Percentiles rank a stretch among this genome's conserved stretches.
These are phyloP conservation scores for Rhinocladiella similis DNA, from an alignment of 2,329 filamentous ascomycete species.

Conservation along the genomic window DNA sequence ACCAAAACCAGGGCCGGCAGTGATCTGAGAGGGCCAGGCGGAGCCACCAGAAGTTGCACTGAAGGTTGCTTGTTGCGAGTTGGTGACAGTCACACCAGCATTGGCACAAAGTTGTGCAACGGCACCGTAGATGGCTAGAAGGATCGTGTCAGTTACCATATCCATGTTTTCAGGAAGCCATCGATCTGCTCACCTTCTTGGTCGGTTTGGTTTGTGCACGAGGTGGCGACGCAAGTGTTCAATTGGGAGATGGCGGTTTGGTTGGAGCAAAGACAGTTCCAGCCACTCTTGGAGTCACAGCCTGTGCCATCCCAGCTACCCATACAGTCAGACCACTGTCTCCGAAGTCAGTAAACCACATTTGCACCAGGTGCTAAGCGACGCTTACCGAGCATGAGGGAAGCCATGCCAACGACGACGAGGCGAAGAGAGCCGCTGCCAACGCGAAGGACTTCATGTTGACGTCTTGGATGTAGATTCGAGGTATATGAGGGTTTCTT, in stretches of 20 bases:
- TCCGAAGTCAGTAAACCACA: conserved; percentile 2
- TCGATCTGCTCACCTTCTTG: conserved; percentile 25
- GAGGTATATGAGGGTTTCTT: not conserved
- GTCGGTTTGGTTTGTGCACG: conserved; percentile 30
- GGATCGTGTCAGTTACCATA: conserved; percentile 4
- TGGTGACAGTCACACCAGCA: conserved; percentile 26
- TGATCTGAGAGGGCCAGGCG: conserved; percentile 26
- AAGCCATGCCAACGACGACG: conserved; percentile 25
- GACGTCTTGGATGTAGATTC: not conserved
- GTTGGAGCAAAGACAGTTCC: conserved; percentile 31
- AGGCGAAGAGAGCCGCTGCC: conserved; percentile 25
- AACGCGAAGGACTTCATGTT: conserved; percentile 28
- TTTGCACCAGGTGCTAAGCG: not conserved
- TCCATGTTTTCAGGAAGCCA: not conserved
- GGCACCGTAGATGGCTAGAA: conserved; percentile 29
- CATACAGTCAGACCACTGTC: conserved; percentile 30
- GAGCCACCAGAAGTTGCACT: conserved; percentile 29
- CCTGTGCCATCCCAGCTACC: conserved; percentile 26
- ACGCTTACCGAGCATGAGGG: conserved; percentile 23
- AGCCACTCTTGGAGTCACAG: conserved; percentile 24
- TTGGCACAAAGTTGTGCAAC: conserved; percentile 32
- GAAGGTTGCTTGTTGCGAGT: conserved; percentile 30
- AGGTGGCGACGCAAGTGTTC: conserved; percentile 31
- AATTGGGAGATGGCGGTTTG: conserved; percentile 28
- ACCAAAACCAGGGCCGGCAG: conserved; percentile 24